These are phyloP conservation scores for Thalia dealbata DNA, from an alignment of 176 grass and related monocot genomes.

Conservation along the genomic window DNA sequence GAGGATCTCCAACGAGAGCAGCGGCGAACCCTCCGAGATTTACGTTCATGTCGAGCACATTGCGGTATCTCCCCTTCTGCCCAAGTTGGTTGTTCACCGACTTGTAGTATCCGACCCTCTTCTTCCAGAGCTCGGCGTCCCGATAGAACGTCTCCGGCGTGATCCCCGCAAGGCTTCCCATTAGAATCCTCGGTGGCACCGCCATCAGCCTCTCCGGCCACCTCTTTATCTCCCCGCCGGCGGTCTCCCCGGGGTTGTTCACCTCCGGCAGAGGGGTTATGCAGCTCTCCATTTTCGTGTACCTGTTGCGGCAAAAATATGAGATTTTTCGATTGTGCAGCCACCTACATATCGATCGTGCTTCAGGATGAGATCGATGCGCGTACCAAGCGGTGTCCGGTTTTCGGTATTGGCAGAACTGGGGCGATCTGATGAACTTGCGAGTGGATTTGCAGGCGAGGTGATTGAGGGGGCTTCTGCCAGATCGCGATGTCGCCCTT, in stretches of 20 bases:
- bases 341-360: not conserved
- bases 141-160: conserved; percentile 48
- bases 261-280: conserved; percentile 62
- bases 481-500: conserved; percentile 74
- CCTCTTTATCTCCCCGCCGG: conserved; percentile 64
- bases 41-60: conserved; percentile 93
- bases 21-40: conserved; percentile 65
- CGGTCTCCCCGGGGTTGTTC: conserved; percentile 37
- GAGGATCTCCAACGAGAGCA: conserved; percentile 51
- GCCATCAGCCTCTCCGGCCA: conserved; percentile 74
- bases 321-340: not conserved
- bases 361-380: too few relatives aligned
- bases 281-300: conserved; percentile 68
- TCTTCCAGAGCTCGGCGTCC: conserved; percentile 70
- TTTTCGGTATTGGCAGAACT: conserved; percentile 44
- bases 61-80: conserved; percentile 74
- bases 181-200: conserved; percentile 62
- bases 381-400: conserved; percentile 77
- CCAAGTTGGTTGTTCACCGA: conserved; percentile 44
- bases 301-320: conserved; percentile 32
- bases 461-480: conserved; percentile 83
- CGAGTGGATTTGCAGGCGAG: conserved; percentile 56
- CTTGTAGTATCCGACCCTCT: conserved; percentile 64
- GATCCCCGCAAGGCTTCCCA: conserved; percentile 57
- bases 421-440: conserved; percentile 42